A percentile compares a stretch with the other conserved stretches of the same genome.
Evolutionary conservation across 2,329 filamentous ascomycete species (phyloP).

Genomic region (Colletotrichum tropicicola): DNA sequence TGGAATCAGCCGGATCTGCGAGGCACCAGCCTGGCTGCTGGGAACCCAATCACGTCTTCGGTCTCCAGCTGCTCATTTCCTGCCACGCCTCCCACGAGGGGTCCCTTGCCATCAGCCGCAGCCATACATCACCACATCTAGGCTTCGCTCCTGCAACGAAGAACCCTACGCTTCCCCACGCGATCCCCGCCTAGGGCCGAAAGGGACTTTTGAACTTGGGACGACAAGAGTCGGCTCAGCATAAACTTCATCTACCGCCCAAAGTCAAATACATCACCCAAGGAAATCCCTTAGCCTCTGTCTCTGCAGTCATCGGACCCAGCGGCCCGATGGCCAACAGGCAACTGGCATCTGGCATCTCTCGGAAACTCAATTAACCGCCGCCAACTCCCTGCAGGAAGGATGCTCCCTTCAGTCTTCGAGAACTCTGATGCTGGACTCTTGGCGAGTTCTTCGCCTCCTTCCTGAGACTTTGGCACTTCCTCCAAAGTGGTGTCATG

Average conservation of each 20-base stretch:
- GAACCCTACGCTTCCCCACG: conserved; percentile 7
- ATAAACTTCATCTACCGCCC: conserved; percentile 6
- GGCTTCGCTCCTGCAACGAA: conserved; percentile 7
- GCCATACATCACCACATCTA: background rate
- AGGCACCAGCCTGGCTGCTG: background rate
- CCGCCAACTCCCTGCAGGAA: background rate
- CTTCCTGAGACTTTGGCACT: background rate
- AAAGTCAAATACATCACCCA: conserved; percentile 6
- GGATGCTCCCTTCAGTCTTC: conserved; percentile 15
- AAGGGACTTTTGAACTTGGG: background rate
- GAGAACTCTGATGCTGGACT: conserved; percentile 3
- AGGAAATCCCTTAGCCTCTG: background rate
- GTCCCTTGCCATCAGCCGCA: conserved; percentile 18
- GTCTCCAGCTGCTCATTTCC: background rate
- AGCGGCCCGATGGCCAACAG: no score
- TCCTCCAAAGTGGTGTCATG: conserved; percentile 13
- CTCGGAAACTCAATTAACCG: background rate
- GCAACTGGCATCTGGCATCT: background rate
- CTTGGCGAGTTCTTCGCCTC: background rate
- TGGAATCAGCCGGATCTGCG: conserved; percentile 14
- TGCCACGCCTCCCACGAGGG: conserved; percentile 6
- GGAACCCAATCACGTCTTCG: background rate
- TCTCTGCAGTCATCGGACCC: conserved; percentile 7
- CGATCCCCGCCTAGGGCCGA: background rate
- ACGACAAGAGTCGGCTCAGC: conserved; percentile 1